phyloP scores from a whole-genome alignment of 495 filamentous ascomycete genomes.

The Diplogelasinospora grovesii region DNA sequence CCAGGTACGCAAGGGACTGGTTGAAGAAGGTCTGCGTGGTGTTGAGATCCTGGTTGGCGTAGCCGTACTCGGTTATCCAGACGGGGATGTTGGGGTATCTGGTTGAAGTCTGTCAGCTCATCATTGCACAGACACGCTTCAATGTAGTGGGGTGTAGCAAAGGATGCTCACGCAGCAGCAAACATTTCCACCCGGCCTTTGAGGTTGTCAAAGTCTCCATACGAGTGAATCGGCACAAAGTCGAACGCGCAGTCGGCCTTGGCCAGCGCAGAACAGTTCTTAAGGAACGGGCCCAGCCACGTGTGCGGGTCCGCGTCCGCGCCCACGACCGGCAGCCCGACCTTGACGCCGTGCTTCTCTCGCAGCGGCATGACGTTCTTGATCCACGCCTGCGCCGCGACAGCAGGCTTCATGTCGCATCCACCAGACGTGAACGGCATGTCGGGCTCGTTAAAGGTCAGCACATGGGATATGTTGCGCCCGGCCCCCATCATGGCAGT shows the following conservation, averaged over 20 bases:
- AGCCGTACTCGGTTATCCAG: slow-evolving; percentile 57
- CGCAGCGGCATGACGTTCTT: slow-evolving; percentile 53
- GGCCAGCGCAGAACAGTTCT: slow-evolving; percentile 23
- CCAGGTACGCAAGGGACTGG: slow-evolving; percentile 43
- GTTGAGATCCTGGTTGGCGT: slow-evolving; percentile 31
- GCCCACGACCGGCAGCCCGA: slow-evolving; percentile 45
- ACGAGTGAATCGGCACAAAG: slow-evolving; percentile 62
- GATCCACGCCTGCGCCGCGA: slow-evolving; percentile 52
- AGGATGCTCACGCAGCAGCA: slow-evolving; percentile 13
- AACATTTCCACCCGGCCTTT: slow-evolving; percentile 34
- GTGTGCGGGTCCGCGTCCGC: slow-evolving; percentile 41
- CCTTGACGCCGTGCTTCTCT: slow-evolving; percentile 40
- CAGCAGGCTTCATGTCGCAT: slow-evolving; percentile 36
- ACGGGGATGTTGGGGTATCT: slow-evolving; percentile 42
- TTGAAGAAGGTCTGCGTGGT: slow-evolving; percentile 53
- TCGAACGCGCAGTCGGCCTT: slow-evolving; percentile 43
- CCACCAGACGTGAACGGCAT: slow-evolving; percentile 42
- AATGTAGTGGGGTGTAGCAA: neutral
- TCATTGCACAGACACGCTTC: too few relatives aligned
- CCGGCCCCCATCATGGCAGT: slow-evolving; percentile 34
- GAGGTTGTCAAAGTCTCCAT: slow-evolving; percentile 51
- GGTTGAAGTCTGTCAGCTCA: neutral
- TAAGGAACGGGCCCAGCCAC: slow-evolving; percentile 54
- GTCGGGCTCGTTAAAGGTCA: slow-evolving; percentile 64
- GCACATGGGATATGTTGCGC: slow-evolving; percentile 46